Conservation (phyloP, 768 basidiomycete genomes). For the Jaapia argillacea region DNA sequence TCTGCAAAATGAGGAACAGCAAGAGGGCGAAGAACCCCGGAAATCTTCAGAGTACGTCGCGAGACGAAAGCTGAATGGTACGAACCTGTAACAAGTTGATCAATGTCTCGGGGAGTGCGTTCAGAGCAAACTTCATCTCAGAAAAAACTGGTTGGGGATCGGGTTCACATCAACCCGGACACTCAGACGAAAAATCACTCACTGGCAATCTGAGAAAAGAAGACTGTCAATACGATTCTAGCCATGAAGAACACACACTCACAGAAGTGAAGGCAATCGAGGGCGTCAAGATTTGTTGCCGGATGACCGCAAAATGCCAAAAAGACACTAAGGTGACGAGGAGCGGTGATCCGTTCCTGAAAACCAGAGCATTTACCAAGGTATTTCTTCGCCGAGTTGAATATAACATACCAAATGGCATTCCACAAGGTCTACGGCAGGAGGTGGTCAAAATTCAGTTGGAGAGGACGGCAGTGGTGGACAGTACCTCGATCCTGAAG, state of each 20-base stretch:
- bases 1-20: constrained; percentile 24
- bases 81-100: constrained; percentile 79
- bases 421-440: constrained; percentile 7
- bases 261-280: not conserved
- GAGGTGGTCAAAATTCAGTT: not conserved
- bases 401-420: constrained; percentile 35
- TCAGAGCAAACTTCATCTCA: constrained; percentile 83
- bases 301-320: constrained; percentile 60
- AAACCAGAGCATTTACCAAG: not conserved
- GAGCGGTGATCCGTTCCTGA: constrained; percentile 28
- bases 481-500: constrained; percentile 81
- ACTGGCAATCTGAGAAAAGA: not conserved
- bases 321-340: constrained; percentile 41
- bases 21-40: not conserved
- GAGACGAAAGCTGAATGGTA: not conserved
- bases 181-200: not conserved
- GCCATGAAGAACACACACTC: not conserved
- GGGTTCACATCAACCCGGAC: not conserved
- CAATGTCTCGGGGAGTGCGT: constrained; percentile 83
- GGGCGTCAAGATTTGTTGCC: constrained; percentile 62
- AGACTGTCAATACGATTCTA: not conserved
- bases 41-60: not conserved
- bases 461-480: constrained; percentile 3
- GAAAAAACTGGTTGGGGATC: constrained; percentile 49
- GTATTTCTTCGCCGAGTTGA: not conserved